A percentile compares a stretch with the other conserved stretches of the same genome.
phyloP scores from a whole-genome alignment of 768 basidiomycete species.

The Mycena venus region DNA sequence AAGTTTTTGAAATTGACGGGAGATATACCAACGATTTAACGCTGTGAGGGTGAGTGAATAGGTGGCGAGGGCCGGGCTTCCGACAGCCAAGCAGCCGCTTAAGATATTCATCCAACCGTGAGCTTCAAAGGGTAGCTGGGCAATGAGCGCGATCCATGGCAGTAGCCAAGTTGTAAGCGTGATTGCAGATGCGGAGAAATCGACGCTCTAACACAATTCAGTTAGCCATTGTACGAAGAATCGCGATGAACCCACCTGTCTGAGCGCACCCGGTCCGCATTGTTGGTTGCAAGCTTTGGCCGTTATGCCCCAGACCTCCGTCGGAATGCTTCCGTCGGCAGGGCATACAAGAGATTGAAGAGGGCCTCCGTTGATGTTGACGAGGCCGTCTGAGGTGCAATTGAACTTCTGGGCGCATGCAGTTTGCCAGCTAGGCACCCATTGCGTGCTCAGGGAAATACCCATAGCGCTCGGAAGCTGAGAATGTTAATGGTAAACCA shows the following conservation, averaged over 20 bases:
- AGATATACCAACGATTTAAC: conserved; percentile 28
- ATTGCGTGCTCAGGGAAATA: no score
- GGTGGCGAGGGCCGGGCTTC: conserved; percentile 30
- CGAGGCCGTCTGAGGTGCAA: conserved; percentile 16
- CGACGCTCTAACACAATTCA: no score
- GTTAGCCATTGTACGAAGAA: no score
- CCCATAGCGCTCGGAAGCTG: no score
- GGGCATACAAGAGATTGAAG: neutral
- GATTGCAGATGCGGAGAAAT: no score
- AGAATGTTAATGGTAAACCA: no score
- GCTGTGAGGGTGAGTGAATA: conserved; percentile 34
- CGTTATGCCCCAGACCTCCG: neutral
- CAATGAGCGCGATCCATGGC: conserved; percentile 32
- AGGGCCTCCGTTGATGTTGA: neutral
- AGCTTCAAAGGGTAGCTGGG: conserved; percentile 34
- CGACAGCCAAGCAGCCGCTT: conserved; percentile 24
- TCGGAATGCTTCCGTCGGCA: neutral
- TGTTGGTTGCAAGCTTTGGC: no score
- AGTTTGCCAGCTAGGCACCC: conserved; percentile 10
- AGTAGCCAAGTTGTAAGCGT: conserved; percentile 32
- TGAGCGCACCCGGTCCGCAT: no score
- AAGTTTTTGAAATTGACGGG: neutral
- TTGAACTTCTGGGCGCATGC: conserved; percentile 8
- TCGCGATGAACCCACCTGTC: no score
- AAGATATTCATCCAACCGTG: conserved; percentile 24